These are phyloP conservation scores for Chlamydomonas schloesseri DNA, from an alignment of 139 green algal genomes.

Conservation along the genomic window DNA sequence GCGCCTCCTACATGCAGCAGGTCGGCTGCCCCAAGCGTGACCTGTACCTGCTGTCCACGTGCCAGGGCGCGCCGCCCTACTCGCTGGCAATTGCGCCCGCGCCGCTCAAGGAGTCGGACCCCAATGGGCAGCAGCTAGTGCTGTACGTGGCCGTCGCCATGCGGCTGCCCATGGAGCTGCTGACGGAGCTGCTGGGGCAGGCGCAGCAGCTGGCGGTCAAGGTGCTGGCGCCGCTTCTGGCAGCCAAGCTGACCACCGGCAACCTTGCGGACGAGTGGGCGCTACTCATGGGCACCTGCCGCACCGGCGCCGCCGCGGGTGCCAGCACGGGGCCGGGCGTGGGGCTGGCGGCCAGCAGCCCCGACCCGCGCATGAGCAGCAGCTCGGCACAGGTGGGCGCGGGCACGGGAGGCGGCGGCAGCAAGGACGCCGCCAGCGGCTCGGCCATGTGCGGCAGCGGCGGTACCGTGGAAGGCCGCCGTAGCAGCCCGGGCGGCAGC, in stretches of 20 bases:
- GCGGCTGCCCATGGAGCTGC: slow-evolving; percentile 10
- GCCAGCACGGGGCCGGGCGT: neutral
- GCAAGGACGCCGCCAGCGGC: neutral
- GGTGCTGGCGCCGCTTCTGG: slow-evolving; percentile 13
- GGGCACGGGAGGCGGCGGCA: neutral
- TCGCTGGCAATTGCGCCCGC: slow-evolving; percentile 25
- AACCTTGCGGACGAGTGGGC: slow-evolving; percentile 24
- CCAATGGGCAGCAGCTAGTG: neutral
- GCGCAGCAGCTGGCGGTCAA: neutral
- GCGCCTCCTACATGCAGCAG: slow-evolving; percentile 40
- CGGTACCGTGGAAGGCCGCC: neutral
- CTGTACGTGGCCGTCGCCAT: slow-evolving; percentile 12
- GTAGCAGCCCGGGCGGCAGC: slow-evolving; percentile 11
- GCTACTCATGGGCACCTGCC: slow-evolving; percentile 19
- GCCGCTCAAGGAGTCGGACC: neutral
- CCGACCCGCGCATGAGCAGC: neutral
- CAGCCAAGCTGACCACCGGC: neutral
- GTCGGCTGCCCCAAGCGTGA: slow-evolving; percentile 38
- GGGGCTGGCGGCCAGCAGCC: too few species aligned
- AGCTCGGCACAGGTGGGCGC: neutral
- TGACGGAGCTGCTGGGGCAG: slow-evolving; percentile 7
- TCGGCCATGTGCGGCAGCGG: neutral
- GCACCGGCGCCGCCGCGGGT: too few species aligned
- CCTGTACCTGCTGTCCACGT: slow-evolving; percentile 34
- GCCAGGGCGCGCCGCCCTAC: slow-evolving; percentile 21